Conservation (phyloP, 108 stramenopile species). For the Skeletonema tropicum region DNA sequence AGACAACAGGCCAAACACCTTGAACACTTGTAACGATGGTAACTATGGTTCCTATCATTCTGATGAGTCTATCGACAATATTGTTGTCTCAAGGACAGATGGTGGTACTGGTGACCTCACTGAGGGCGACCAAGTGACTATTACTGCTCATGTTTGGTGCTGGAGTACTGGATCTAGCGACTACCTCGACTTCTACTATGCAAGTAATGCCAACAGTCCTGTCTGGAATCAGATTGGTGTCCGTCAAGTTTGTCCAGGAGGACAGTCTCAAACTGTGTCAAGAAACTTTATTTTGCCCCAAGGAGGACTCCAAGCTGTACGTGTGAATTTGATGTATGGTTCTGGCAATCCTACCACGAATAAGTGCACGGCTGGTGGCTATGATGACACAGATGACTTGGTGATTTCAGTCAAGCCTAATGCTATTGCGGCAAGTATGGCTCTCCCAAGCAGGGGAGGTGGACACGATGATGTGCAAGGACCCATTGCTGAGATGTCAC, state of each 20-base stretch:
- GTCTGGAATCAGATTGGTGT: background rate
- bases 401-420: background rate
- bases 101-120: background rate
- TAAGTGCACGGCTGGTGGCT: background rate
- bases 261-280: background rate
- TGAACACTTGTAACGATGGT: conserved; percentile 30
- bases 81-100: conserved; percentile 5
- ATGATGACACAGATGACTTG: background rate
- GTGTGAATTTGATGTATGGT: conserved; percentile 2
- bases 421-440: background rate
- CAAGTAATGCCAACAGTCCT: background rate
- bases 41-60: conserved; percentile 8
- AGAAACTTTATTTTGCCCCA: background rate
- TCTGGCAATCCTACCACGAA: background rate
- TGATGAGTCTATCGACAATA: conserved; percentile 33
- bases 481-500: background rate
- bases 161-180: background rate
- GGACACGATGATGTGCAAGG: background rate
- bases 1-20: conserved; percentile 23
- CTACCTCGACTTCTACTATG: background rate
- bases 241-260: background rate
- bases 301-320: background rate
- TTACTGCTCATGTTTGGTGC: background rate
- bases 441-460: background rate
- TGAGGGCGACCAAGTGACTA: conserved; percentile 2